Conservation (phyloP, 768 basidiomycete species). For the Trametes sanguinea region DNA sequence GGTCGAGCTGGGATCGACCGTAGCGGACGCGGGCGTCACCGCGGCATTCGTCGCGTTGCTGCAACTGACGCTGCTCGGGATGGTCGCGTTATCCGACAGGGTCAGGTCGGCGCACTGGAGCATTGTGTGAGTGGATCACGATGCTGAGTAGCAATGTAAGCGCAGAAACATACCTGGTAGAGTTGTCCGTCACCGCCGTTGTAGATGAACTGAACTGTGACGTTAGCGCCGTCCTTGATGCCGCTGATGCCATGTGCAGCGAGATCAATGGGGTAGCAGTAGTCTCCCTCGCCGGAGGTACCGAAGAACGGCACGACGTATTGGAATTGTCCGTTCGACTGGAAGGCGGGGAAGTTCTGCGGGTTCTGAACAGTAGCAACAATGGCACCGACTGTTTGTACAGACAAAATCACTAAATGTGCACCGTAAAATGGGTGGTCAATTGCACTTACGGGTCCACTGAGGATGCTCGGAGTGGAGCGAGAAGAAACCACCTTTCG, state of each 20-base stretch:
- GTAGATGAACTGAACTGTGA: slow-evolving; percentile 70
- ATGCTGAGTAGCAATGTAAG: not conserved
- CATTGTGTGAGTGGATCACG: not conserved
- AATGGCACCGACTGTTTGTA: slow-evolving; percentile 48
- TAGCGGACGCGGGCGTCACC: slow-evolving; percentile 14
- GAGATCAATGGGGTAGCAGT: slow-evolving; percentile 71
- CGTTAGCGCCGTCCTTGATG: slow-evolving; percentile 63
- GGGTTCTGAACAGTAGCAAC: slow-evolving; percentile 60
- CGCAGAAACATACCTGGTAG: slow-evolving; percentile 55
- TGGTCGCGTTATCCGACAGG: slow-evolving; percentile 53
- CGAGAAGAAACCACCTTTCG: slow-evolving; percentile 59
- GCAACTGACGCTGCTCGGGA: slow-evolving; percentile 47
- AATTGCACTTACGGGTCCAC: slow-evolving; percentile 53
- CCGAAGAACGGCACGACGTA: slow-evolving; percentile 50
- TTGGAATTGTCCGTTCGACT: slow-evolving; percentile 36
- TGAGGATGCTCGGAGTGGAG: slow-evolving; percentile 65
- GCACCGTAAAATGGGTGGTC: not conserved
- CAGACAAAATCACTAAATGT: not conserved
- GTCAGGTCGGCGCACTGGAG: slow-evolving; percentile 79
- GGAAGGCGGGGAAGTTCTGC: slow-evolving; percentile 66
- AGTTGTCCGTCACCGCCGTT: slow-evolving; percentile 72
- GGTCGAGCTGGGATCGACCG: not conserved
- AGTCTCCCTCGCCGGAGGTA: slow-evolving; percentile 55
- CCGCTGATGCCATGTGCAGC: slow-evolving; percentile 48
- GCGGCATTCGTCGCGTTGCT: slow-evolving; percentile 33